These are phyloP conservation scores for Pseudopithomyces maydicus DNA, from an alignment of 2,329 filamentous ascomycete species.

Conservation along the genomic window DNA sequence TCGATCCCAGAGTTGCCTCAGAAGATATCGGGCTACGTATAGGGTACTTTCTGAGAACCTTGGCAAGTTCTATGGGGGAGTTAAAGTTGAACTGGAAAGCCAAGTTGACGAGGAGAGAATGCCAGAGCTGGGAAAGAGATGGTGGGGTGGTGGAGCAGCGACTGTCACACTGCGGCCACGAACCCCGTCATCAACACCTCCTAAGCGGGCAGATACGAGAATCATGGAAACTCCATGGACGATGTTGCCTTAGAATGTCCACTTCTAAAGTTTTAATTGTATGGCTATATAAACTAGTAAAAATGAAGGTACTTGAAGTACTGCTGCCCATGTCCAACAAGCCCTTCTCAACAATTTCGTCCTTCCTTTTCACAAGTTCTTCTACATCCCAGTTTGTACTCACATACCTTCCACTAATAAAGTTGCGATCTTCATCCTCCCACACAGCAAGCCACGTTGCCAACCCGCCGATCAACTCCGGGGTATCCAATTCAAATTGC, in stretches of 20 bases:
- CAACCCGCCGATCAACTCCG: too few species aligned
- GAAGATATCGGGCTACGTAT: neutral
- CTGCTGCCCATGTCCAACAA: conserved; percentile 22
- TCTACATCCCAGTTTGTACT: conserved; percentile 38
- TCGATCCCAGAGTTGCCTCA: neutral
- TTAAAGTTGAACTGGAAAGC: neutral
- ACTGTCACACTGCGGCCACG: neutral
- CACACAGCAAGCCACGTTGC: too few species aligned
- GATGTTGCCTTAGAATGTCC: neutral
- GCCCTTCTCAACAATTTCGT: conserved; percentile 20
- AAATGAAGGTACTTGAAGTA: too few species aligned
- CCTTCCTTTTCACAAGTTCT: conserved; percentile 26
- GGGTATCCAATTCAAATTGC: too few species aligned
- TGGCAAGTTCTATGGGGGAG: neutral
- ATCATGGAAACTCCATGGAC: neutral
- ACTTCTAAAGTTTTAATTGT: too few species aligned
- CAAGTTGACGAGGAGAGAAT: neutral
- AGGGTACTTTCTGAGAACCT: neutral
- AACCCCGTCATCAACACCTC: neutral
- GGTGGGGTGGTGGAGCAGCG: conserved; percentile 2
- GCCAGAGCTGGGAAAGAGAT: neutral
- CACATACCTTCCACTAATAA: conserved; percentile 33
- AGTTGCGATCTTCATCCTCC: too few species aligned
- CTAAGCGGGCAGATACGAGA: neutral
- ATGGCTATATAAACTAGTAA: too few species aligned